These are phyloP conservation scores for Periglandula ipomoeae DNA, from an alignment of 2,329 filamentous ascomycete genomes.

Conservation along the genomic window DNA sequence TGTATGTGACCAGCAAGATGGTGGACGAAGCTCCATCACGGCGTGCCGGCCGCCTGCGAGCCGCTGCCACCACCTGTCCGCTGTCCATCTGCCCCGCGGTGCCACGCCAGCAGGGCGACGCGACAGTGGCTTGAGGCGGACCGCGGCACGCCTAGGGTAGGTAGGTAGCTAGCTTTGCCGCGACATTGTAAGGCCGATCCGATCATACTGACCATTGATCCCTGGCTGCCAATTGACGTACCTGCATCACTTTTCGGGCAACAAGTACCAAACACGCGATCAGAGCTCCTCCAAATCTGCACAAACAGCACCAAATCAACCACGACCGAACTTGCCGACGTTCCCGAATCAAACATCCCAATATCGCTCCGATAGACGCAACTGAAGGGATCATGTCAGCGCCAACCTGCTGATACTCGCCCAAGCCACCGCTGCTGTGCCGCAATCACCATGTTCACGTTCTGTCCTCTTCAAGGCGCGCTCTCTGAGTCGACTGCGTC, in stretches of 20 bases:
- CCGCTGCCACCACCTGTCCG: too few species aligned
- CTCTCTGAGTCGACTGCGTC: slow-evolving; percentile 80
- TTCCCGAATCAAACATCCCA: background rate
- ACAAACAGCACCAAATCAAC: background rate
- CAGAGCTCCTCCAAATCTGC: background rate
- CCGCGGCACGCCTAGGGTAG: too few species aligned
- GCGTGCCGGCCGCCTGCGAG: too few species aligned
- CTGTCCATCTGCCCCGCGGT: too few species aligned
- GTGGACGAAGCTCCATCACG: too few species aligned
- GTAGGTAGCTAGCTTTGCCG: background rate
- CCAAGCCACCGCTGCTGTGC: background rate
- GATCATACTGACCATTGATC: background rate
- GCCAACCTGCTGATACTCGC: background rate
- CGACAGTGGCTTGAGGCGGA: too few species aligned
- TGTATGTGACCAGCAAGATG: too few species aligned
- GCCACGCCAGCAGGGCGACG: too few species aligned
- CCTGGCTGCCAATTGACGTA: background rate
- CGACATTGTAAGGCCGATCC: slow-evolving; percentile 7
- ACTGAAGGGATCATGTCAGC: slow-evolving; percentile 4
- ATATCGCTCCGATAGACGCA: background rate
- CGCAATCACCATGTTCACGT: slow-evolving; percentile 72
- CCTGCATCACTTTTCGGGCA: background rate
- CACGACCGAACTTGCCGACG: background rate
- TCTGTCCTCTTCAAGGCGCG: slow-evolving; percentile 84
- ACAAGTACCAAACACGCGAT: background rate